These are phyloP conservation scores for Phlebiopsis flavidoalba DNA, from an alignment of 768 basidiomycete species.

Conservation along the genomic window DNA sequence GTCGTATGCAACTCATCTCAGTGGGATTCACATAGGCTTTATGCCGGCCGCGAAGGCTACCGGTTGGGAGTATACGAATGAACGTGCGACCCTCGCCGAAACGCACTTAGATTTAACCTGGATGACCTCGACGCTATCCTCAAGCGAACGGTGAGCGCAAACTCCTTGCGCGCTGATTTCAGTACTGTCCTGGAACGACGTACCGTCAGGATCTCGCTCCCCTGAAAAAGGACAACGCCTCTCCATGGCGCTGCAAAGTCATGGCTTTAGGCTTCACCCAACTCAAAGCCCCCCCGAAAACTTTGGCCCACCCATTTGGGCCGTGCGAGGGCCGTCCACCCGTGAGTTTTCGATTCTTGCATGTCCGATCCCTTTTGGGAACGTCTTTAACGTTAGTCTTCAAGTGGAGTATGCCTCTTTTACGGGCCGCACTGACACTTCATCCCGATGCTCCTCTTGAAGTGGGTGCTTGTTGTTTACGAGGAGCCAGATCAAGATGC, in stretches of 20 bases:
- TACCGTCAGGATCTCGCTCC: slow-evolving; percentile 46
- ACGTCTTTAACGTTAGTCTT: slow-evolving; percentile 78
- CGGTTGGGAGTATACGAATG: slow-evolving; percentile 51
- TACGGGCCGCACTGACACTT: slow-evolving; percentile 92
- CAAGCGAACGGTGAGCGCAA: slow-evolving; percentile 34
- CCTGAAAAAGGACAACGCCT: slow-evolving; percentile 45
- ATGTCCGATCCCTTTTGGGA: slow-evolving; percentile 51
- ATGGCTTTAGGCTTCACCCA: slow-evolving; percentile 27
- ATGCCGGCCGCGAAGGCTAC: slow-evolving; percentile 61
- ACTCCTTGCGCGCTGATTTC: too few species aligned
- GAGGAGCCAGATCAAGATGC: slow-evolving; percentile 61
- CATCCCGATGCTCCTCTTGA: slow-evolving; percentile 82
- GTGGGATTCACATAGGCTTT: slow-evolving; percentile 48
- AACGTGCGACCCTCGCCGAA: slow-evolving; percentile 56
- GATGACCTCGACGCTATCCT: slow-evolving; percentile 53
- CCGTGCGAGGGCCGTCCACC: slow-evolving; percentile 79
- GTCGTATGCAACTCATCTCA: background rate
- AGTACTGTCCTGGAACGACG: background rate
- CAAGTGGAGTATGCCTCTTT: slow-evolving; percentile 75
- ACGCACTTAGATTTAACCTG: slow-evolving; percentile 50
- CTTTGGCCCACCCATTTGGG: slow-evolving; percentile 45
- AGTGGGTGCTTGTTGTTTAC: slow-evolving; percentile 54
- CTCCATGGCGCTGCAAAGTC: slow-evolving; percentile 37
- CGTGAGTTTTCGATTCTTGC: slow-evolving; percentile 61
- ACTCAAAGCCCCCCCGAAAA: too few species aligned